These are phyloP conservation scores for Saksenaea vasiformis DNA, from an alignment of 371 early-diverging fungal species.

Conservation along the genomic window DNA sequence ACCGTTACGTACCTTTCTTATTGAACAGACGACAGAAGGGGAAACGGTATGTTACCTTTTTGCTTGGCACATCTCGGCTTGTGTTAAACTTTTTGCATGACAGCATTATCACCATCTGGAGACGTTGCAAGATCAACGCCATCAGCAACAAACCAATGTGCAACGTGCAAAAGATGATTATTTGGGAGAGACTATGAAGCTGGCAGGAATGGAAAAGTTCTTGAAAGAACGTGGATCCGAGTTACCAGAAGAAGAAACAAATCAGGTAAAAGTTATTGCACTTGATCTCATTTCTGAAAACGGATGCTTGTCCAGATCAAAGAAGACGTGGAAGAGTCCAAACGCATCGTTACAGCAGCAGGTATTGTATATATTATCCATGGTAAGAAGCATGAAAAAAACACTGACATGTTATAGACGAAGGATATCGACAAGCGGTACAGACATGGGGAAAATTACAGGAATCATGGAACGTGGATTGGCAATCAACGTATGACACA, in stretches of 20 bases:
- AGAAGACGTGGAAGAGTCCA: constrained; percentile 17
- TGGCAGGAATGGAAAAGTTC: constrained; percentile 19
- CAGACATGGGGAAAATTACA: constrained; percentile 10
- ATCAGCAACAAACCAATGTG: neutral
- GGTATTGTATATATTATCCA: neutral
- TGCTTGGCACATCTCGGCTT: neutral
- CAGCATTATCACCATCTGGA: constrained; percentile 1
- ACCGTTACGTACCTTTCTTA: constrained; percentile 22
- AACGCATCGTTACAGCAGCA: constrained; percentile 6
- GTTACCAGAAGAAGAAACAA: constrained; percentile 12
- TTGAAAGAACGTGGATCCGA: constrained; percentile 8
- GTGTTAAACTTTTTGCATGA: neutral
- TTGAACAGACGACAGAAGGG: constrained; percentile 21
- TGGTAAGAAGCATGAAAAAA: neutral
- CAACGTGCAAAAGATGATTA: constrained; percentile 15
- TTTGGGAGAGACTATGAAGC: constrained; percentile 18
- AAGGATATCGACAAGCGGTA: constrained; percentile 14
- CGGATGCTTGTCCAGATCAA: constrained; percentile 6
- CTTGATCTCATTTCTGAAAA: neutral
- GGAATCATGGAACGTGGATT: constrained; percentile 21
- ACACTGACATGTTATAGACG: constrained; percentile 10
- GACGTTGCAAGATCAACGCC: neutral
- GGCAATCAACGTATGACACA: constrained; percentile 24
- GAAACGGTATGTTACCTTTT: constrained; percentile 16
- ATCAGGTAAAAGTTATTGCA: constrained; percentile 17